phyloP scores from a whole-genome alignment of 2,329 filamentous ascomycete species.

The Cladosporium sp. region DNA sequence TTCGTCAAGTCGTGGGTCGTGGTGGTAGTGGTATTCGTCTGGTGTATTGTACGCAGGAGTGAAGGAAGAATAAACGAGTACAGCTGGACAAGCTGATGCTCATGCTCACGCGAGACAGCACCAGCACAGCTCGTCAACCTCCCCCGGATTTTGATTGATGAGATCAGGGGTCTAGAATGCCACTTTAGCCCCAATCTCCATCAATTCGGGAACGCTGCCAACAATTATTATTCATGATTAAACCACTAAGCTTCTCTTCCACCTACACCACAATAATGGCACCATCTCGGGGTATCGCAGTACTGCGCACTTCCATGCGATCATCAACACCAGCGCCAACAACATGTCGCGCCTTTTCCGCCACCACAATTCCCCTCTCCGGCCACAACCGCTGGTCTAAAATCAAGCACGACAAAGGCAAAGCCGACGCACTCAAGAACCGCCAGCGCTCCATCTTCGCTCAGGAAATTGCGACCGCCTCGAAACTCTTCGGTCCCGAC shows the following conservation, averaged over 20 bases:
- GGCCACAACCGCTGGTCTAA: slow-evolving; percentile 96
- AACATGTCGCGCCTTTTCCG: slow-evolving; percentile 28
- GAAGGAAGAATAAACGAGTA: background rate
- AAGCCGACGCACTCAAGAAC: slow-evolving; percentile 78
- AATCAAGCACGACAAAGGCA: slow-evolving; percentile 92
- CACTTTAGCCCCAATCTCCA: background rate
- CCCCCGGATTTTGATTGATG: slow-evolving; percentile 12
- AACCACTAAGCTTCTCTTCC: background rate
- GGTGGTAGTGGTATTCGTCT: background rate
- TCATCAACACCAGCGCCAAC: background rate
- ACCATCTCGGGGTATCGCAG: slow-evolving; percentile 36
- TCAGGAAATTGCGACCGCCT: slow-evolving; percentile 72
- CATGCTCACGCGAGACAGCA: slow-evolving; percentile 12
- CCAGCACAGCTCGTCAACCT: background rate
- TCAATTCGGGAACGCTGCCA: background rate
- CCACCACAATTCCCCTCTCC: slow-evolving; percentile 42
- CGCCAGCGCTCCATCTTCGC: slow-evolving; percentile 67
- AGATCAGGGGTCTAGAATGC: slow-evolving; percentile 13
- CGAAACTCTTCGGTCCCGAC: slow-evolving; percentile 78
- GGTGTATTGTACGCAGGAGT: background rate
- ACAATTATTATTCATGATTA: background rate
- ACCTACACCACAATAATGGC: slow-evolving; percentile 30
- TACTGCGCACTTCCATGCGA: background rate
- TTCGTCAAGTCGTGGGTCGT: background rate
- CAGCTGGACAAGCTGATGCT: slow-evolving; percentile 1